phyloP scores from a whole-genome alignment of 2,329 filamentous ascomycete genomes.

The Xylaria sp. region DNA sequence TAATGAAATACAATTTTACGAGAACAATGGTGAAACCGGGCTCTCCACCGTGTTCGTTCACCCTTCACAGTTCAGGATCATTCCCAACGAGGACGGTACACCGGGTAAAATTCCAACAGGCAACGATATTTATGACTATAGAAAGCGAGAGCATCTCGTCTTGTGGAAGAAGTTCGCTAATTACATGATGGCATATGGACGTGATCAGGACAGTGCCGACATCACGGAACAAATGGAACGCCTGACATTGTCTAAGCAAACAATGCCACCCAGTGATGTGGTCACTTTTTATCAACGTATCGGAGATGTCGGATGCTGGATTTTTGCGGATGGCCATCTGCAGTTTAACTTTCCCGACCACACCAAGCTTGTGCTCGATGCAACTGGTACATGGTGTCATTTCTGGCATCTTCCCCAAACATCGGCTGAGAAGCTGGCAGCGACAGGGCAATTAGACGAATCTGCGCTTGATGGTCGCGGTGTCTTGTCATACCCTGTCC shows the following conservation, averaged over 20 bases:
- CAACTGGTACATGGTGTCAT: slow-evolving; percentile 78
- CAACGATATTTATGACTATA: slow-evolving; percentile 72
- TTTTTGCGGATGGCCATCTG: slow-evolving; percentile 81
- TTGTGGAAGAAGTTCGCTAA: slow-evolving; percentile 80
- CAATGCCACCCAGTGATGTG: slow-evolving; percentile 64
- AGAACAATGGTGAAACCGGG: slow-evolving; percentile 74
- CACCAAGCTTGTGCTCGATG: slow-evolving; percentile 83
- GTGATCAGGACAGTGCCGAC: slow-evolving; percentile 71
- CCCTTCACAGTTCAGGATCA: slow-evolving; percentile 69
- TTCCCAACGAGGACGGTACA: slow-evolving; percentile 67
- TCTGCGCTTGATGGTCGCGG: slow-evolving; percentile 77
- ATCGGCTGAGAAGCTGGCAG: slow-evolving; percentile 72
- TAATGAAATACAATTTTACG: slow-evolving; percentile 76
- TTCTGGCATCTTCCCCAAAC: slow-evolving; percentile 81
- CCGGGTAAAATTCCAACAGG: slow-evolving; percentile 71
- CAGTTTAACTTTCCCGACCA: slow-evolving; percentile 93
- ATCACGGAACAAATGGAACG: slow-evolving; percentile 56
- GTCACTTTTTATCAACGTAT: slow-evolving; percentile 86
- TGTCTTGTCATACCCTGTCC: slow-evolving; percentile 76
- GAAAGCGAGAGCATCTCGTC: slow-evolving; percentile 73
- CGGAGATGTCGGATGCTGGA: slow-evolving; percentile 84
- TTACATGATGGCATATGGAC: slow-evolving; percentile 78
- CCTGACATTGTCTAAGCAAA: slow-evolving; percentile 54
- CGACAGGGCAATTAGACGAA: slow-evolving; percentile 74
- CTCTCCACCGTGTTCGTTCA: slow-evolving; percentile 72